A percentile compares a stretch with the other conserved stretches of the same genome.
These are phyloP conservation scores for Coniella vitis DNA, from an alignment of 2,329 filamentous ascomycete species.

Conservation along the genomic window DNA sequence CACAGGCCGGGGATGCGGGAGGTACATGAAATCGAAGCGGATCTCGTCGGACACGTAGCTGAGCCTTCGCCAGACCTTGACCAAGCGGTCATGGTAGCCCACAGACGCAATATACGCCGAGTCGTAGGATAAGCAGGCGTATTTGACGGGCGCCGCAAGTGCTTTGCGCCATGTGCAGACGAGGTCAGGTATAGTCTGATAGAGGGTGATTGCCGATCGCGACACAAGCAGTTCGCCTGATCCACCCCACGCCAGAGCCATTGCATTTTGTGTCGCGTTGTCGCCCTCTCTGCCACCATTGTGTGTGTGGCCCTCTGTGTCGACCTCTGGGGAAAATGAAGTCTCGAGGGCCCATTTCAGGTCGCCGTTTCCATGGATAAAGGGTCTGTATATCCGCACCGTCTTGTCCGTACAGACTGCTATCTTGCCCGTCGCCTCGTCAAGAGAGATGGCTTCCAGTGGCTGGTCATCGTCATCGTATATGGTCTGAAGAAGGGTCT, in stretches of 20 bases:
- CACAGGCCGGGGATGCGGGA: conserved; percentile 76
- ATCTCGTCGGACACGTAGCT: conserved; percentile 78
- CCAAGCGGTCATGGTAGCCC: conserved; percentile 69
- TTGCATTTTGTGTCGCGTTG: conserved; percentile 31
- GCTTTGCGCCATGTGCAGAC: conserved; percentile 65
- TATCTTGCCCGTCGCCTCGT: conserved; percentile 79
- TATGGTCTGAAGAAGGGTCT: conserved; percentile 78
- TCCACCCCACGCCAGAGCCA: conserved; percentile 75
- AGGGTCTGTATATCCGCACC: conserved; percentile 73
- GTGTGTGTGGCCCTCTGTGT: conserved; percentile 17
- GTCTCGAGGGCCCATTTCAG: conserved; percentile 66
- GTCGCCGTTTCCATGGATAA: conserved; percentile 61
- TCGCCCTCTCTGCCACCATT: conserved; percentile 12
- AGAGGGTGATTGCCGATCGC: conserved; percentile 63
- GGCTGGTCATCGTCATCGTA: conserved; percentile 68
- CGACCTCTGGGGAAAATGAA: conserved; percentile 39
- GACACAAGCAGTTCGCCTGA: conserved; percentile 79
- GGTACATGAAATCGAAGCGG: conserved; percentile 83
- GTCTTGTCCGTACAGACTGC: conserved; percentile 61
- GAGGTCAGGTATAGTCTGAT: conserved; percentile 42
- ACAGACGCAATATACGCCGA: conserved; percentile 80
- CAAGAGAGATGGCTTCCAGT: conserved; percentile 71
- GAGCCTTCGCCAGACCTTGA: conserved; percentile 88
- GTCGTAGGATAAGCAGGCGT: conserved; percentile 77
- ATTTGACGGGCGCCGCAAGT: conserved; percentile 66